Conservation (phyloP, 768 basidiomycete genomes). For the Bullera alba region DNA sequence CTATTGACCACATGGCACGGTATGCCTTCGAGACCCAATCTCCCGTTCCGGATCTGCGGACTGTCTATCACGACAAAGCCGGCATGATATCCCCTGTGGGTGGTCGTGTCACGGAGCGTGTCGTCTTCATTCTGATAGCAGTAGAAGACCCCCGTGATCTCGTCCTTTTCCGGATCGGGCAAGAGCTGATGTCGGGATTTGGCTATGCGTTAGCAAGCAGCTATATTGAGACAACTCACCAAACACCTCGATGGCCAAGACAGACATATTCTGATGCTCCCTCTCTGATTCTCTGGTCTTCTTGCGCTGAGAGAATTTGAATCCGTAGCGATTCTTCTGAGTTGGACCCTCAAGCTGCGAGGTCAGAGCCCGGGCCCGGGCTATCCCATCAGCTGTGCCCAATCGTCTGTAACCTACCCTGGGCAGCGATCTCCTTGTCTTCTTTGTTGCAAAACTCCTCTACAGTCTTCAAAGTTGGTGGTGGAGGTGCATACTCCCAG, state of each 20-base stretch:
- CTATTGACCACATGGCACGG: constrained; percentile 49
- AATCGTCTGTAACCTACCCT: constrained; percentile 10
- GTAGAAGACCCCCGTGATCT: constrained; percentile 66
- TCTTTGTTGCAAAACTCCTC: constrained; percentile 54
- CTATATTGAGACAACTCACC: constrained; percentile 52
- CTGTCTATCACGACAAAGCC: constrained; percentile 36
- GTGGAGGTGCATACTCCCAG: constrained; percentile 69
- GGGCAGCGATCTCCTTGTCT: constrained; percentile 8
- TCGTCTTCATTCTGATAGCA: constrained; percentile 56
- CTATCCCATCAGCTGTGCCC: background rate
- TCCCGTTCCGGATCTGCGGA: constrained; percentile 14
- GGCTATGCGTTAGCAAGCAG: constrained; percentile 47
- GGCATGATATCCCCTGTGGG: constrained; percentile 35
- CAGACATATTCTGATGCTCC: constrained; percentile 65
- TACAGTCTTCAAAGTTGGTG: constrained; percentile 58
- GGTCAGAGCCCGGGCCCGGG: constrained; percentile 7
- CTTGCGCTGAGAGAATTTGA: constrained; percentile 55
- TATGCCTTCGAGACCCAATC: constrained; percentile 48
- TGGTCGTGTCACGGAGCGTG: constrained; percentile 27
- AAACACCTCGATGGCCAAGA: constrained; percentile 77
- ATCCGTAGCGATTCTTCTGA: constrained; percentile 63
- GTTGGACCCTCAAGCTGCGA: constrained; percentile 66
- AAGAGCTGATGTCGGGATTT: constrained; percentile 56
- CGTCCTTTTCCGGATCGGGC: constrained; percentile 63
- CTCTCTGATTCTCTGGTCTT: constrained; percentile 50